phyloP scores from a whole-genome alignment of 2,329 filamentous ascomycete species.

The Apiospora arundinis region DNA sequence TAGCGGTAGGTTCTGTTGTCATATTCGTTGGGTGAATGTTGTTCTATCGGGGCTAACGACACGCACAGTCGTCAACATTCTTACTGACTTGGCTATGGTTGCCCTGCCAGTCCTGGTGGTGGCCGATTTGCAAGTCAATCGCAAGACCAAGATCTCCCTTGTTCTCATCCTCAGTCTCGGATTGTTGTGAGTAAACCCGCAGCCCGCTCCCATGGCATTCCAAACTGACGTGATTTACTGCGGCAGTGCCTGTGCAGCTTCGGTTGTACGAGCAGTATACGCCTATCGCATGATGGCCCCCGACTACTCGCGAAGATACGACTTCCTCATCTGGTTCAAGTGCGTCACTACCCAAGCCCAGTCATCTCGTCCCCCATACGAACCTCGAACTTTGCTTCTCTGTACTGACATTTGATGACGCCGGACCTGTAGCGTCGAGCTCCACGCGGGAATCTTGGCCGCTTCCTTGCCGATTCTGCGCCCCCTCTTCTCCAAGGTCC shows the following conservation, averaged over 20 bases:
- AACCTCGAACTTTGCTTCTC: not conserved
- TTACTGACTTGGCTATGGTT: slow-evolving; percentile 25
- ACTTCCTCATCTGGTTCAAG: slow-evolving; percentile 13
- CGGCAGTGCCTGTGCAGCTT: not conserved
- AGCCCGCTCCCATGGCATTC: not conserved
- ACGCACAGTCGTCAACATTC: slow-evolving; percentile 18
- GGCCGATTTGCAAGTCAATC: slow-evolving; percentile 24
- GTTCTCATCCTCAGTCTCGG: slow-evolving; percentile 23
- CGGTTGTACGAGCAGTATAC: not conserved
- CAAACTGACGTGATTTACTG: not conserved
- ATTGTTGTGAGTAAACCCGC: slow-evolving; percentile 4
- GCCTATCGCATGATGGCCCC: not conserved
- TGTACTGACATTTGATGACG: not conserved
- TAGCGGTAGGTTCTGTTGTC: not conserved
- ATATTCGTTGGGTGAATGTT: not conserved
- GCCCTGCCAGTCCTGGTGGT: slow-evolving; percentile 23
- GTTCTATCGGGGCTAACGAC: not conserved
- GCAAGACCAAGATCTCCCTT: slow-evolving; percentile 20
- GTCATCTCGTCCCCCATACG: not conserved
- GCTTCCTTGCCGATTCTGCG: slow-evolving; percentile 25
- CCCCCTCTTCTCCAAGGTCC: slow-evolving; percentile 23
- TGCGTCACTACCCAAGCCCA: not conserved
- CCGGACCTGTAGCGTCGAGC: slow-evolving; percentile 20
- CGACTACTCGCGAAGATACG: slow-evolving; percentile 2
- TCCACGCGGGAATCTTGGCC: slow-evolving; percentile 24